Conservation (phyloP, 306 rosid species). For the Rosa lucieae region DNA sequence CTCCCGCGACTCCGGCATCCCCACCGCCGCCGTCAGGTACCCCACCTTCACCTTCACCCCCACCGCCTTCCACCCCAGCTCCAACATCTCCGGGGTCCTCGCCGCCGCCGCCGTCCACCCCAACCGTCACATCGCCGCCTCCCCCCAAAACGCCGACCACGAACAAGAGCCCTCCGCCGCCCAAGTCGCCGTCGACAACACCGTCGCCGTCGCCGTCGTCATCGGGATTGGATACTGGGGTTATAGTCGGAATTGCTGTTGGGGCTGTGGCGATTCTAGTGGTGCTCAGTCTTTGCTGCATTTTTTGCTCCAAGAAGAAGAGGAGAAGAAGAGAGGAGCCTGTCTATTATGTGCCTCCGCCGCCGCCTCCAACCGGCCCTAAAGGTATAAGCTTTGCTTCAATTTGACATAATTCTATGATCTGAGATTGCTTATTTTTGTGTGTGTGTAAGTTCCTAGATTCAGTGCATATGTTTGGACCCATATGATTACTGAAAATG, state of each 20-base stretch:
- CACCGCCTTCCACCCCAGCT: constrained; percentile 22
- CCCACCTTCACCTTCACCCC: constrained; percentile 21
- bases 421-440: not conserved
- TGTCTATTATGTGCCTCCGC: constrained; percentile 52
- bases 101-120: constrained; percentile 24
- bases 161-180: constrained; percentile 27
- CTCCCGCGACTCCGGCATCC: constrained; percentile 35
- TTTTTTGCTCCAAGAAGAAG: constrained; percentile 69
- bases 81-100: constrained; percentile 30
- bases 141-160: constrained; percentile 24
- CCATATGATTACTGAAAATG: not conserved
- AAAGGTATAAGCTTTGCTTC: constrained; percentile 54
- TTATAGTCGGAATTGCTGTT: constrained; percentile 64
- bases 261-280: constrained; percentile 64
- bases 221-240: constrained; percentile 44
- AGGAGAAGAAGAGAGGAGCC: constrained; percentile 62
- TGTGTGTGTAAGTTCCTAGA: not conserved
- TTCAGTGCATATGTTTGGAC: not conserved
- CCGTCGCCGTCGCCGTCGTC: constrained; percentile 40
- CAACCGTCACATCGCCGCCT: constrained; percentile 22
- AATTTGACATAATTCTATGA: not conserved
- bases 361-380: constrained; percentile 43
- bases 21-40: constrained; percentile 41
- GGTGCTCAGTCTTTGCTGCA: constrained; percentile 52
- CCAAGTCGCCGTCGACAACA: constrained; percentile 32